phyloP scores from a whole-genome alignment of 202 grass and related monocot species.

The Digitaria exilis region DNA sequence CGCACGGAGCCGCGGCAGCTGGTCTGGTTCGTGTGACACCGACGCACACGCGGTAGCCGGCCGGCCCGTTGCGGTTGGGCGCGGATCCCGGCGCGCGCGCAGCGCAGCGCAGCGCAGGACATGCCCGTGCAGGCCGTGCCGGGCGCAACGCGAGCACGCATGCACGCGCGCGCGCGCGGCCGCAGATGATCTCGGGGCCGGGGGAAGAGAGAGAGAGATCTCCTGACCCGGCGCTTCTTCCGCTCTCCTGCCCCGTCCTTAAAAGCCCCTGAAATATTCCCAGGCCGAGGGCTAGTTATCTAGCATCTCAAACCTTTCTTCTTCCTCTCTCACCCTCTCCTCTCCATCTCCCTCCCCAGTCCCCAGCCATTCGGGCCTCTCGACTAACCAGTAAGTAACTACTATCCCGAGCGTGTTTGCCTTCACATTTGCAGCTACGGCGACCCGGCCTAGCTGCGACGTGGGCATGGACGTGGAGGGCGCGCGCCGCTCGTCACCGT shows the following conservation, averaged over 20 bases:
- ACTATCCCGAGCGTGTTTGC: background rate
- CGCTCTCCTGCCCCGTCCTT: slow-evolving; percentile 38
- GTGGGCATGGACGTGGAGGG: slow-evolving; percentile 28
- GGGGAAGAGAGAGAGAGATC: slow-evolving; percentile 1
- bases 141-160: background rate
- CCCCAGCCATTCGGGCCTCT: background rate
- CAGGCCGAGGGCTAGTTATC: slow-evolving; percentile 1
- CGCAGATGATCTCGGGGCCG: slow-evolving; percentile 19
- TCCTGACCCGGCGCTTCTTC: slow-evolving; percentile 48
- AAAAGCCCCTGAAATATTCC: slow-evolving; percentile 50
- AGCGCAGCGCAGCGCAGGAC: too few species aligned
- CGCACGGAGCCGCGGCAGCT: background rate
- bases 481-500: background rate
- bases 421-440: background rate
- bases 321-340: background rate
- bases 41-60: too few species aligned
- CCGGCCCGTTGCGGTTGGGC: background rate
- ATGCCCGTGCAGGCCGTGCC: slow-evolving; percentile 20
- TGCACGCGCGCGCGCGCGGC: background rate
- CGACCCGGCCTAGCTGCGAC: background rate
- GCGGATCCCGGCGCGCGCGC: background rate
- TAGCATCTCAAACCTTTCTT: background rate
- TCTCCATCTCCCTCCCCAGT: background rate
- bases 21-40: background rate
- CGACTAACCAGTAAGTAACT: too few species aligned